These are phyloP conservation scores for Gautieria morchelliformis DNA, from an alignment of 768 basidiomycete genomes.

Conservation along the genomic window DNA sequence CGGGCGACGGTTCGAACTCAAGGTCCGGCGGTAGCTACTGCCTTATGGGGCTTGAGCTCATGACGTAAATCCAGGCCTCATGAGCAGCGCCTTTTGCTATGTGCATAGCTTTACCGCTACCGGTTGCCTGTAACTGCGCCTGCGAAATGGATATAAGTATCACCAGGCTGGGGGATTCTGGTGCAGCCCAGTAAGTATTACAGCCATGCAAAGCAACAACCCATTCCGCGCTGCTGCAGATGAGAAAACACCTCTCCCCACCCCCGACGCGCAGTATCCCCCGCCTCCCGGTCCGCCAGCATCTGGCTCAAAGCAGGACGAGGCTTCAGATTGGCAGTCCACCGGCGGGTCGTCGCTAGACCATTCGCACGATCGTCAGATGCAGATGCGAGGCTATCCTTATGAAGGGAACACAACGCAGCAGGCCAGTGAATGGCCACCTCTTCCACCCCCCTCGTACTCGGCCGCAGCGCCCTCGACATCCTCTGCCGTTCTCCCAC, in stretches of 20 bases:
- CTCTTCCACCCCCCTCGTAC: not conserved
- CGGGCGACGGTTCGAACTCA: too few relatives aligned
- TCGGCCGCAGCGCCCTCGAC: not conserved
- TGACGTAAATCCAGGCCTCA: too few relatives aligned
- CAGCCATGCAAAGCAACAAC: not conserved
- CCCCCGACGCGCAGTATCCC: not conserved
- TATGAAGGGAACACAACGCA: not conserved
- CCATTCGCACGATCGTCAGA: not conserved
- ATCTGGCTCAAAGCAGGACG: not conserved
- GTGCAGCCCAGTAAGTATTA: not conserved
- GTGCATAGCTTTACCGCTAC: not conserved
- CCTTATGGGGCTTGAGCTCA: not conserved
- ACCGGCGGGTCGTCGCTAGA: not conserved
- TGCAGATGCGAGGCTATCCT: not conserved
- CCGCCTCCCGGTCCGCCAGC: not conserved
- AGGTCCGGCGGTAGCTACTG: too few relatives aligned
- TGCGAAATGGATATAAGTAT: not conserved
- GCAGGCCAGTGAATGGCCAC: not conserved
- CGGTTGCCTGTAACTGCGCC: too few relatives aligned
- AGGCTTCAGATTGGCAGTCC: not conserved
- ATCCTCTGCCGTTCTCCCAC: not conserved
- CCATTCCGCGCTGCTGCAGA: not conserved
- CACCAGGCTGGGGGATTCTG: not conserved
- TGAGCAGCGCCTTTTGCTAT: too few relatives aligned
- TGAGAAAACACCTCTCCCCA: not conserved